Base-by-base conservation (phyloP, 495 filamentous ascomycete species). In the Podospora tetraspora region DNA sequence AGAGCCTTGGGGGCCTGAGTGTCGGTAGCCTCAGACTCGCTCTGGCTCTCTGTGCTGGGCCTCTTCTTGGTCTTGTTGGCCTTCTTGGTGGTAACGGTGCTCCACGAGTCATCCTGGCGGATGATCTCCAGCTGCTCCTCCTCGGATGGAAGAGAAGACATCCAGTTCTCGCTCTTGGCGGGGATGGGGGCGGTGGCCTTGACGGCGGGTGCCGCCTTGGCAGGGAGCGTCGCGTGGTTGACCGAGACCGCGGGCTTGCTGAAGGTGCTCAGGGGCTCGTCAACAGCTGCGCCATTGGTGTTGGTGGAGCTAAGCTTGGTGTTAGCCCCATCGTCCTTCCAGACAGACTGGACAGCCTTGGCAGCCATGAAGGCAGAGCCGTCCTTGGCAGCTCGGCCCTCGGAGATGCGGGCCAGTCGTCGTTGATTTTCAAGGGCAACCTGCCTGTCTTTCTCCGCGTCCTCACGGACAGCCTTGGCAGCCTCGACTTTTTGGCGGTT, bases 111-210 rank as follows among this genome's bases (percentile, higher is more conserved):
- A 71, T 87, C 81, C 58, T 85, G 85, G 30, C 79, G 85, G 30
- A 92, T 80, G 70, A 90, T 80, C 76, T 89, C 85, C 79, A 95
- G 79, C 80, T 96, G 92, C 78, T 95, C 92, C 74, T 97, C 92
- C 78, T 96, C 92, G 0, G 91, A 91, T 6, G 89, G 91, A 57
- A 91, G 82, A 65, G 84, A 83, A 59, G 82, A 77, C 58, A 82
- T 79, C 88, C 85, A 91, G 69, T 70, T 77, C 34, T 80, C 79
- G 11, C 75, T 67, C 58, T 78, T 77, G 61, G 58, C 71, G 59
- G 73, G 70, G 27, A 66, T 65, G 13, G 79, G 64, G n/a, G 74
- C 59, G 61, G 72, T 37, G 34, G 69, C 67, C 67, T 73, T 74
- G 61, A 72, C 68, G 16, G 62, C 59, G 24, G 75, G 73, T 23